A percentile compares a stretch with the other conserved stretches of the same genome.
These are phyloP conservation scores for Nemania sp. DNA, from an alignment of 2,329 filamentous ascomycete species.

Conservation along the genomic window DNA sequence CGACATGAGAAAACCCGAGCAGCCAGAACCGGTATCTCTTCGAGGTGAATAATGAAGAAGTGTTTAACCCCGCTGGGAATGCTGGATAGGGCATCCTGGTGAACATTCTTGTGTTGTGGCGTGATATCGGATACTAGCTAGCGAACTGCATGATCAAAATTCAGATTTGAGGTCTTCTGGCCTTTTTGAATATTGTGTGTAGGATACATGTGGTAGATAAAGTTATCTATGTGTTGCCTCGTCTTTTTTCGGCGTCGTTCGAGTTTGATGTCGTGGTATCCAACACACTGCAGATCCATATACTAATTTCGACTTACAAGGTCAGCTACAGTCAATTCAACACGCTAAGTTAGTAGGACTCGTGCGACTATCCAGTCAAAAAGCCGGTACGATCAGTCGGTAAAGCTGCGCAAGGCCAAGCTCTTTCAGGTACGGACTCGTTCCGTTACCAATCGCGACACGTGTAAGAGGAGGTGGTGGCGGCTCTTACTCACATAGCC, in stretches of 20 bases:
- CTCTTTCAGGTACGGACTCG: slow-evolving; percentile 8
- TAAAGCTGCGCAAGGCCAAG: background rate
- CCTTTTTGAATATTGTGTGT: background rate
- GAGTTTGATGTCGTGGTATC: background rate
- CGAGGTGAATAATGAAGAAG: background rate
- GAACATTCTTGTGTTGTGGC: slow-evolving; percentile 5
- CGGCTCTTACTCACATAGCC: slow-evolving; percentile 7
- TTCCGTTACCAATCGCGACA: slow-evolving; percentile 9
- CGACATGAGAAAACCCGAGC: slow-evolving; percentile 18
- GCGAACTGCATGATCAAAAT: slow-evolving; percentile 1
- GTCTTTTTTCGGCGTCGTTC: background rate
- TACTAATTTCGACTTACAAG: background rate
- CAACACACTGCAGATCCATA: background rate
- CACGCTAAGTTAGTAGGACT: background rate
- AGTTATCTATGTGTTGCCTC: background rate
- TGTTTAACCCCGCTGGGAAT: background rate
- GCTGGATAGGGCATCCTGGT: background rate
- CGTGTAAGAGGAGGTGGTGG: background rate
- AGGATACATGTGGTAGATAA: background rate
- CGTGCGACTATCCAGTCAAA: background rate
- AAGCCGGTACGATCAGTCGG: too few relatives aligned
- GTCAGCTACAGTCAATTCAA: background rate
- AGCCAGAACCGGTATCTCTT: slow-evolving; percentile 13
- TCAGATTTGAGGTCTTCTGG: background rate
- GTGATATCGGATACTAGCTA: slow-evolving; percentile 15